These are phyloP conservation scores for Magnaporthales sp. DNA, from an alignment of 2,329 filamentous ascomycete genomes.

Conservation along the genomic window DNA sequence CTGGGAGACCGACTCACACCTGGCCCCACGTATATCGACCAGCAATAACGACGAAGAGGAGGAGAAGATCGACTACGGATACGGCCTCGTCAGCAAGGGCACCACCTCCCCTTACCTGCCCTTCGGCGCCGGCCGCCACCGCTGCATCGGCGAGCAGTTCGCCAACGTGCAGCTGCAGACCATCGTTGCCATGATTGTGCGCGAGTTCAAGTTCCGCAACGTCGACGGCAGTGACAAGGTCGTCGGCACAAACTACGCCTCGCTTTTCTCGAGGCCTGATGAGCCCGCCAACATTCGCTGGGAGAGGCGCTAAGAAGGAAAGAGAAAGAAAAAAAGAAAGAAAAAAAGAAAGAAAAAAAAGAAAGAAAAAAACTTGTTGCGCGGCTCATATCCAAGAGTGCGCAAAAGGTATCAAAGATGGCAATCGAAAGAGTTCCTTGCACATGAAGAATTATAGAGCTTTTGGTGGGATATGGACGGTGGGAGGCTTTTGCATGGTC, in stretches of 20 bases:
- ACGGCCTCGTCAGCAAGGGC: conserved; percentile 87
- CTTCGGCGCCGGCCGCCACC: conserved; percentile 85
- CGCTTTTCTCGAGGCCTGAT: conserved; percentile 65
- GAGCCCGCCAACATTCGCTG: conserved; percentile 66
- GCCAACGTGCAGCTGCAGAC: conserved; percentile 87
- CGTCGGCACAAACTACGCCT: conserved; percentile 59
- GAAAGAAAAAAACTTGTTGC: background rate
- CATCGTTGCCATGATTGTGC: conserved; percentile 68
- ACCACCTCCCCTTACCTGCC: conserved; percentile 84
- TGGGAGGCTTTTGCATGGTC: background rate
- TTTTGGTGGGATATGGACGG: background rate
- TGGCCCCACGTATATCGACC: background rate
- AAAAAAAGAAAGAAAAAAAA: background rate
- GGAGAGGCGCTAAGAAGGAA: conserved; percentile 49
- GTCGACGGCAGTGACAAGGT: conserved; percentile 61
- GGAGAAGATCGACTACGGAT: conserved; percentile 86
- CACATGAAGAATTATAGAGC: background rate
- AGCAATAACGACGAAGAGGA: conserved; percentile 42
- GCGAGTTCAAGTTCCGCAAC: conserved; percentile 73
- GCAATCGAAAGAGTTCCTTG: background rate
- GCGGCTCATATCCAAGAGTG: background rate
- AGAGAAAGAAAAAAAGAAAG: no score
- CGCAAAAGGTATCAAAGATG: background rate
- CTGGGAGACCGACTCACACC: conserved; percentile 48
- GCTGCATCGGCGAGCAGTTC: conserved; percentile 96